Evolutionary conservation across 2,329 filamentous ascomycete genomes (phyloP).

Genomic region (Trichophyton rubrum): DNA sequence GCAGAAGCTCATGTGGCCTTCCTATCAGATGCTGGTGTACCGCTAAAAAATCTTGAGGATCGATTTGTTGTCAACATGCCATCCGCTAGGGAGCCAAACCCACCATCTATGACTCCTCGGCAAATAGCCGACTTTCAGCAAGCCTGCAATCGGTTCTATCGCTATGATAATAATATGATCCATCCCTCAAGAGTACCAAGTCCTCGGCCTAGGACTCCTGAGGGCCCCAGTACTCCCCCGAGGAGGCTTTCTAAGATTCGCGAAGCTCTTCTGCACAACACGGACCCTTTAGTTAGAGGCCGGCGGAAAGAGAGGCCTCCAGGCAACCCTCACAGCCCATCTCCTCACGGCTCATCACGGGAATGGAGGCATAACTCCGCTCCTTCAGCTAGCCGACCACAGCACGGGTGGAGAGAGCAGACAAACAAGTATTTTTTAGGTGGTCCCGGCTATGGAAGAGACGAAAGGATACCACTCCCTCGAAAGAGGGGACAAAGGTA

Average conservation of each 20-base stretch:
- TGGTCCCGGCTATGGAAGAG: neutral
- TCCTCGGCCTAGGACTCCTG: slow-evolving; percentile 21
- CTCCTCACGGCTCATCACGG: neutral
- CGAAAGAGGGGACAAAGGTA: neutral
- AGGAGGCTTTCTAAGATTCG: slow-evolving; percentile 11
- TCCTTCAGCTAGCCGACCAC: neutral
- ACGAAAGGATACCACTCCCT: neutral
- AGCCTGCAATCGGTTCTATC: slow-evolving; percentile 24
- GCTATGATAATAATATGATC: slow-evolving; percentile 21
- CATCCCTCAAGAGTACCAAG: slow-evolving; percentile 23
- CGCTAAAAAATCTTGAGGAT: slow-evolving; percentile 28
- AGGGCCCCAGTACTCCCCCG: slow-evolving; percentile 22
- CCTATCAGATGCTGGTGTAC: slow-evolving; percentile 21
- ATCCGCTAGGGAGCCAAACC: slow-evolving; percentile 31
- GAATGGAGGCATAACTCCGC: neutral
- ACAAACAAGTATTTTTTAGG: neutral
- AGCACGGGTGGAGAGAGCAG: neutral
- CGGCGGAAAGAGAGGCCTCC: neutral
- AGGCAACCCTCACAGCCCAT: neutral
- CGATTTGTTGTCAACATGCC: slow-evolving; percentile 35
- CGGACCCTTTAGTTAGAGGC: neutral
- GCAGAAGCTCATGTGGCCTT: slow-evolving; percentile 13
- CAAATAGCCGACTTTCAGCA: slow-evolving; percentile 31
- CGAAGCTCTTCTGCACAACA: neutral
- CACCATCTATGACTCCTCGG: slow-evolving; percentile 27